Evolutionary conservation across 140 eudicot genomes (phyloP), one percentile per base, ranked within the genome.

Genomic region (Cichorium intybus): DNA sequence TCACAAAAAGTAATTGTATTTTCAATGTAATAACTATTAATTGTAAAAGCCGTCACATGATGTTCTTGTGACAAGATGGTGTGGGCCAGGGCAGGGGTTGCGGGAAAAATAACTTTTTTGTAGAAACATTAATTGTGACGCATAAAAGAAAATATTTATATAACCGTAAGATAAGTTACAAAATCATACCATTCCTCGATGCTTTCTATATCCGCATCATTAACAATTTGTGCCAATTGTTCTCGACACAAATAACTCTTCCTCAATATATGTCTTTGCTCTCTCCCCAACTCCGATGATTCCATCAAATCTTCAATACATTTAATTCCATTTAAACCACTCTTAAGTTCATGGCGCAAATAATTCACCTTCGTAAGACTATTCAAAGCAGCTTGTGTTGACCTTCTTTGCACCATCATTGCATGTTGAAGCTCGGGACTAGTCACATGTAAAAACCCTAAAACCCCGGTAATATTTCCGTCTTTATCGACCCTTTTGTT

Each of bases 351-450:
- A 18, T 62, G 77, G 22, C 79, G 80, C 65, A 85, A 51, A 23
- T 85, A 85, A 9, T 78, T 35, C 59, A 85, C 71, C 55, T 75
- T 79, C 2, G 80, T 73, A 18, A 73, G 81, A 64, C 87, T 76
- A 70, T 79, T 82, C 23, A 73, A 78, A 18, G 86, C 88, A 23
- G 85, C 86, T 52, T 73, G 82, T 24, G 82, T 83, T 0, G 94
- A 79, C 72, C 79, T 73, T 47, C 51, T 62, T 63, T 85, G 94
- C 76, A 82, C 80, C 64, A 82, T 71, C 80, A 85, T 56, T 7
- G 86, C 87, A 33, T 82, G 78, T 59, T 85, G 85, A 68, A 85
- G 86, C 66, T 85, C 94, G 26, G 86, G 84, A 71, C 94, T 85
- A 12, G 88, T 77, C 17, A 85, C 65, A 60, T 79, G 94, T 73